Conservation (phyloP, 176 grass and related monocot species). For the Typha latifolia region DNA sequence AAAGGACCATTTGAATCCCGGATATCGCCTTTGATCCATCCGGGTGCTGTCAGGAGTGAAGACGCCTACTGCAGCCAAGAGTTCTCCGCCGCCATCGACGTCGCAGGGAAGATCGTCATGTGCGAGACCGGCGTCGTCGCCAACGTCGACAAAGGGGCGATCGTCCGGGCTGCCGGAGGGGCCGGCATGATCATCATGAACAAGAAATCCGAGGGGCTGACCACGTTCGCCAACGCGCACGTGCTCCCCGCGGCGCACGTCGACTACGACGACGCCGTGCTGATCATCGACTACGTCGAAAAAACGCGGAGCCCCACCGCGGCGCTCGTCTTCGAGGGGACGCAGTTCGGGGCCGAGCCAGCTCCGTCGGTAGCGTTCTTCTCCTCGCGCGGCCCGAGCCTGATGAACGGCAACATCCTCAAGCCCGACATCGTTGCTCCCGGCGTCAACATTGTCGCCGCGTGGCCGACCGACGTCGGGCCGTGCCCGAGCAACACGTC, state of each 20-base stretch:
- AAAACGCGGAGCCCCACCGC: neutral
- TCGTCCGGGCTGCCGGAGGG: neutral
- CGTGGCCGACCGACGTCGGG: neutral
- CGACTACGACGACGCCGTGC: neutral
- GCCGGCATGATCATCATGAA: slow-evolving; percentile 11
- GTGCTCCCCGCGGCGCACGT: neutral
- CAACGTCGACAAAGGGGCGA: neutral
- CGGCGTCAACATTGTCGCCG: slow-evolving; percentile 10
- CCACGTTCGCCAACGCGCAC: slow-evolving; percentile 8
- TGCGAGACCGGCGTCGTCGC: neutral
- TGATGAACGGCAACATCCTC: neutral
- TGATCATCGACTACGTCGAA: neutral
- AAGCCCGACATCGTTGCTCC: slow-evolving; percentile 14
- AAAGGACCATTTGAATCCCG: neutral
- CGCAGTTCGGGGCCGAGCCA: neutral
- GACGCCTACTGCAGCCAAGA: neutral
- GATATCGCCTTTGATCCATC: neutral
- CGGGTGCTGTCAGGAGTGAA: neutral
- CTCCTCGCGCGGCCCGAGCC: slow-evolving; percentile 9
- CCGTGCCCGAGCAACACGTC: too few species aligned
- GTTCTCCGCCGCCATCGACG: neutral
- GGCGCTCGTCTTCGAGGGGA: neutral
- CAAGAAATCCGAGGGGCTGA: neutral
- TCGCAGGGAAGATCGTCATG: slow-evolving; percentile 9
- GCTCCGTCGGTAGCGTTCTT: neutral